Conservation (phyloP, 495 filamentous ascomycete genomes). For the Clavariopsis aquatica region DNA sequence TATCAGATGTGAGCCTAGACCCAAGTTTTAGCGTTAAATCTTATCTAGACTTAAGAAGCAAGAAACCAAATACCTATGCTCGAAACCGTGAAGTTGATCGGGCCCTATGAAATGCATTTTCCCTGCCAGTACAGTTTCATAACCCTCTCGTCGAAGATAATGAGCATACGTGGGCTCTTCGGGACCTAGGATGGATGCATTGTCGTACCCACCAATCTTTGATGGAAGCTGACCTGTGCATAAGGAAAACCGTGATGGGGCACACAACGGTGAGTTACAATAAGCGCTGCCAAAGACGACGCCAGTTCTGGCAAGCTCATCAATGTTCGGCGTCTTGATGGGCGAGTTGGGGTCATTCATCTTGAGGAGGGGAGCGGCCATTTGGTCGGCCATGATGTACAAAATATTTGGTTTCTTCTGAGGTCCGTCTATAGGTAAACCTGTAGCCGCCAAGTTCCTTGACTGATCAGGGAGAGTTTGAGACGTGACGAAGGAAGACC, state of each 20-base stretch:
- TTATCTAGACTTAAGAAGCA: neutral
- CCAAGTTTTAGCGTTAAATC: neutral
- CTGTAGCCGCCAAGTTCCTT: conserved; percentile 18
- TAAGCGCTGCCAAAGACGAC: conserved; percentile 88
- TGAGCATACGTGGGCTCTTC: conserved; percentile 86
- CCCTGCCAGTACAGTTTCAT: conserved; percentile 84
- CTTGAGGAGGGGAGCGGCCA: conserved; percentile 79
- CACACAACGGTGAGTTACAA: conserved; percentile 85
- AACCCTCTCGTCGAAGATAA: conserved; percentile 78
- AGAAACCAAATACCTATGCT: conserved; percentile 59
- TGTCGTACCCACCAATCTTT: conserved; percentile 85
- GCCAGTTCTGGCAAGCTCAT: conserved; percentile 71
- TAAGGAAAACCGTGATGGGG: conserved; percentile 85
- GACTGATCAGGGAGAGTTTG: conserved; percentile 23
- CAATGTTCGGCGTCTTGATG: conserved; percentile 84
- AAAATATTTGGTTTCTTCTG: conserved; percentile 67
- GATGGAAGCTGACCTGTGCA: conserved; percentile 83
- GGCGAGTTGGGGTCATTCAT: conserved; percentile 77
- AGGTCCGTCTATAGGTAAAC: neutral
- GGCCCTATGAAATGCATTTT: conserved; percentile 94
- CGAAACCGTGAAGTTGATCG: conserved; percentile 88
- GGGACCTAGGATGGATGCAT: conserved; percentile 71
- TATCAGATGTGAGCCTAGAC: conserved; percentile 72
- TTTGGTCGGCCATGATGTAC: conserved; percentile 91
- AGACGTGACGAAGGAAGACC: conserved; percentile 18